Base-by-base conservation (phyloP, 2,329 filamentous ascomycete species). In the Diaporthe sp. region DNA sequence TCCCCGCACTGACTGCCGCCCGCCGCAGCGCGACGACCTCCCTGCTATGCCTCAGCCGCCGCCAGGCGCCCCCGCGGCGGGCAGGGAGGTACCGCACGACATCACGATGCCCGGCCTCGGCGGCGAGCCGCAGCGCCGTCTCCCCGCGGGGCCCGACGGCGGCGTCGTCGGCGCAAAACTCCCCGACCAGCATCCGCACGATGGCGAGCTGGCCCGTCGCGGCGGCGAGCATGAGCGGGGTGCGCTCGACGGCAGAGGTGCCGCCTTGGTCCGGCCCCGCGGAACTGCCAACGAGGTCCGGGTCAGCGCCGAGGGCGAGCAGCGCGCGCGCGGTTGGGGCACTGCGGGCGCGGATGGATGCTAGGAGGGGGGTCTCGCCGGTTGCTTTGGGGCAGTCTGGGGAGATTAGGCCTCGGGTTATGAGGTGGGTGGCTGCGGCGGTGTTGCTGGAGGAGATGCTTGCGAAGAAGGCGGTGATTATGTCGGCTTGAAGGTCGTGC, bases 81-180 rank as follows among this genome's bases (percentile, higher is more conserved):
- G 77, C 57, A 0, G 87, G 87, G 1, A 89, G 81, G 61, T 85
- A 86, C 1, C 80, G 80, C 5, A 88, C 86, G 4, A 88, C 80
- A 10, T 88, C 86, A 22, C 83, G 79, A 72, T 88, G 86, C 0
- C 83, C 82, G 28, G 82, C 82, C 1, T 78, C 75, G 0, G 85
- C 86, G 0, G 87, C 87, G 0, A 89, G 82, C 1, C 87, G 84
- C 20, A 88, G 79, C 0, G 87, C 87, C 1, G 85, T 82, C 70
- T 87, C 83, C 0, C 87, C 87, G 71, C 88, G 86, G 6, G 85
- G 85, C 0, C 87, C 86, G 12, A 88, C 80, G 7, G 87, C 70
- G 1, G 81, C 78, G 78, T 88, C 87, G 76, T 88, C 83, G 17
- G 86, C 86, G 25, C 81, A 79, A 31, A 84, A 84, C 17, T 84